phyloP scores from a whole-genome alignment of 768 basidiomycete species.

The Panaeolus cyanescens region DNA sequence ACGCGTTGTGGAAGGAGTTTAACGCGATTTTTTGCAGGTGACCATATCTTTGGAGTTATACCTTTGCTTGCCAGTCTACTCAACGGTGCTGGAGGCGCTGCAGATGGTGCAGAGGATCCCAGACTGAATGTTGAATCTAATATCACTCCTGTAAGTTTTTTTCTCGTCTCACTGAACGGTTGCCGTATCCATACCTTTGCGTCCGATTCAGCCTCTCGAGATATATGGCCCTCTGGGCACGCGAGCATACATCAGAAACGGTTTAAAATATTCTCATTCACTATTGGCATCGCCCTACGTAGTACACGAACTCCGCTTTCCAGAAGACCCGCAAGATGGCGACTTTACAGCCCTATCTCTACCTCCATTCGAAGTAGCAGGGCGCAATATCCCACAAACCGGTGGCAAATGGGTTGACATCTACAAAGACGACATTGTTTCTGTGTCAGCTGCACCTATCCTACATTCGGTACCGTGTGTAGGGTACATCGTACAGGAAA shows the following conservation, averaged over 20 bases:
- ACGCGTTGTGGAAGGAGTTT: constrained; percentile 2
- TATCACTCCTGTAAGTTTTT: constrained; percentile 33
- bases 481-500: constrained; percentile 75
- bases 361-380: constrained; percentile 59
- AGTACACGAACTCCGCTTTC: constrained; percentile 80
- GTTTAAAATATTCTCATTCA: constrained; percentile 70
- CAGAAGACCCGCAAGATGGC: constrained; percentile 55
- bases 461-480: constrained; percentile 80
- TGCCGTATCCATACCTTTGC: constrained; percentile 2
- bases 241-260: constrained; percentile 74
- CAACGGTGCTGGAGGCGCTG: constrained; percentile 74
- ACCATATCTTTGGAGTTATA: constrained; percentile 78
- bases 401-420: constrained; percentile 70
- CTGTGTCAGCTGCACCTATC: constrained; percentile 79
- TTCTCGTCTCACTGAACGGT: background rate
- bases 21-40: constrained; percentile 46
- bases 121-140: constrained; percentile 39
- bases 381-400: constrained; percentile 62
- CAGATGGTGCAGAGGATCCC: constrained; percentile 61
- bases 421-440: constrained; percentile 54
- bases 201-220: constrained; percentile 58
- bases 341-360: constrained; percentile 49
- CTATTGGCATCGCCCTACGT: constrained; percentile 67
- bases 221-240: constrained; percentile 88
- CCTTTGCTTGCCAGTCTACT: constrained; percentile 68